Base-by-base conservation (phyloP, 768 basidiomycete species). In the Phylloporus sp. region DNA sequence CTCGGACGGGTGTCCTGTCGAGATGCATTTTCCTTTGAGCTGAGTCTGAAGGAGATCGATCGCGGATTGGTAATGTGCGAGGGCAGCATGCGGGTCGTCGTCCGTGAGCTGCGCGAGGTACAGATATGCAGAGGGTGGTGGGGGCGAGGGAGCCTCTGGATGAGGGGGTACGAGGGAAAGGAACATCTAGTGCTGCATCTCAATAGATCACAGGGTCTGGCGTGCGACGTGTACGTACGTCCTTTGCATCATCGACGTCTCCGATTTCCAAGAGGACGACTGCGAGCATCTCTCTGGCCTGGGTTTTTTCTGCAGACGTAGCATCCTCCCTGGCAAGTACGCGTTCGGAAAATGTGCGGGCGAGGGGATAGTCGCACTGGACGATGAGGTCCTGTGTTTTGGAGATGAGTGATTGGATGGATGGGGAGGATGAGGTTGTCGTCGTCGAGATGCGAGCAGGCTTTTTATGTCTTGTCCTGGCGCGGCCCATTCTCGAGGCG, bases 31-130 rank as follows among this genome's bases (percentile, higher is more conserved):
- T 38, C 86, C 87, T 66, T 90, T 89, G 22, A 90, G 72, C 55
- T 85, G 84, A 3, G 65, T 71, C 7, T 70, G 70, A 17, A 90
- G 68, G 42, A 87, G 76, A 56, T 85, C 82, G 42, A 90, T 78
- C 9, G 89, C 90, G n/a, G 82, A 74, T 60, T 84, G 79, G 61
- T 90, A 96, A 58, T 91, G 80, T 32, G 76, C 69, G 17, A 95
- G 67, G 3, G 90, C 88, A 34, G 71, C 61, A 39, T 77, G 76
- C 5, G 93, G 88, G 44, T 92, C 84, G 9, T 83, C 79, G 23
- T 89, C 87, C 39, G 74, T 79, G 15, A 91, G 70, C 61, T 96
- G 92, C 0, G 91, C 93, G 20, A 96, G 84, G 65, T 94, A 93
- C 1, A 94, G 74, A 69, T 93, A 79, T 10, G 87, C 89, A 26